phyloP scores from a whole-genome alignment of 768 basidiomycete species.

The Neoboletus subvelutipes region DNA sequence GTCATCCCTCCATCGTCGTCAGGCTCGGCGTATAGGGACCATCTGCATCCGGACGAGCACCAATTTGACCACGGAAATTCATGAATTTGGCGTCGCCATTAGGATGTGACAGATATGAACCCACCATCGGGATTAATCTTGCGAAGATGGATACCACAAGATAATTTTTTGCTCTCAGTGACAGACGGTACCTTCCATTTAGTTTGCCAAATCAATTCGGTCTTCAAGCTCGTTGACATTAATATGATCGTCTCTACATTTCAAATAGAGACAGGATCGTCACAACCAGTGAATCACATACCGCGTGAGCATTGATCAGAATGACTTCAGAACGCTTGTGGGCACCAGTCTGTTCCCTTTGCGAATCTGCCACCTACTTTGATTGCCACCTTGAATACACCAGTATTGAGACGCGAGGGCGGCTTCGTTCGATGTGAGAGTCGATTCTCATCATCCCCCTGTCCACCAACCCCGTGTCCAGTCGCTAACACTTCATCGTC shows the following conservation, averaged over 20 bases:
- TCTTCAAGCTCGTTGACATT: neutral
- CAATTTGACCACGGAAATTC: neutral
- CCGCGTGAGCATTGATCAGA: neutral
- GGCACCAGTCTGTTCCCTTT: neutral
- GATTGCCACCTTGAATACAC: neutral
- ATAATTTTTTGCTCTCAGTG: neutral
- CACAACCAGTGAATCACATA: neutral
- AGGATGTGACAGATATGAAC: neutral
- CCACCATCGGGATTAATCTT: neutral
- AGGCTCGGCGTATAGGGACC: neutral
- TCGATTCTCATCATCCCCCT: neutral
- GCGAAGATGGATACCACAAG: neutral
- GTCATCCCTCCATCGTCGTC: neutral
- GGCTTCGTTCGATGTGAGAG: neutral
- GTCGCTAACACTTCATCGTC: too few relatives aligned
- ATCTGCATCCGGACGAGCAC: neutral
- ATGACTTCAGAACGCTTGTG: neutral
- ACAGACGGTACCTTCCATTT: neutral
- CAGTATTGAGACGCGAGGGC: too few relatives aligned
- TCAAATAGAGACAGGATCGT: neutral
- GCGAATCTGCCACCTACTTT: neutral
- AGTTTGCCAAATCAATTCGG: neutral
- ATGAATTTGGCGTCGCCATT: neutral
- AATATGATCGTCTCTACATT: neutral
- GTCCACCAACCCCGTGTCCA: too few relatives aligned